A percentile compares a stretch with the other conserved stretches of the same genome.
These are phyloP conservation scores for Plasmodium gaboni DNA, from an alignment of 169 alveolate genomes.

Conservation along the genomic window DNA sequence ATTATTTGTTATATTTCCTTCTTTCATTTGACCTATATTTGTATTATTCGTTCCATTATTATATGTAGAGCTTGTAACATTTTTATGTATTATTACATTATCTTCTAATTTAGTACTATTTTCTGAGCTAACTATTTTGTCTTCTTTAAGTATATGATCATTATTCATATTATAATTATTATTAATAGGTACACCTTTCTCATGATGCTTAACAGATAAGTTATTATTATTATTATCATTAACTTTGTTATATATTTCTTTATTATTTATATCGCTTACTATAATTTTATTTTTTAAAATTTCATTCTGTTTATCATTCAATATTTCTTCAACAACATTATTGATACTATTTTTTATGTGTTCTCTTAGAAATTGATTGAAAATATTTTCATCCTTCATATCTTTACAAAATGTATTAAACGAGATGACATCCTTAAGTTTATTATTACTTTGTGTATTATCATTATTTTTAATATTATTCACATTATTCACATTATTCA, in stretches of 20 bases:
- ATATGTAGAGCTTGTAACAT: too few species aligned
- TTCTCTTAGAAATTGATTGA: conserved; percentile 24
- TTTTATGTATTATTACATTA: too few species aligned
- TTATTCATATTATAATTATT: too few species aligned
- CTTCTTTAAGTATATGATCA: too few species aligned
- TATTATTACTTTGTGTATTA: neutral
- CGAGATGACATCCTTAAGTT: neutral
- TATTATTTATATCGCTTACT: neutral
- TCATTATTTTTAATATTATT: neutral
- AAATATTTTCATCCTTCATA: neutral
- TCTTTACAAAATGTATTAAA: neutral
- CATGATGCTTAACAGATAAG: too few species aligned
- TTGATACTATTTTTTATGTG: conserved; percentile 39
- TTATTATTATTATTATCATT: too few species aligned
- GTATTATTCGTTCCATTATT: too few species aligned
- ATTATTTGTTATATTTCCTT: too few species aligned
- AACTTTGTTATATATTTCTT: neutral
- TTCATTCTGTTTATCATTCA: conserved; percentile 3
- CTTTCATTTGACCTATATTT: too few species aligned
- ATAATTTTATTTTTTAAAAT: neutral
- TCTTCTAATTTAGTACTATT: too few species aligned
- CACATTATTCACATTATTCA: neutral
- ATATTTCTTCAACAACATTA: conserved; percentile 40
- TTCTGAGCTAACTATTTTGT: too few species aligned
- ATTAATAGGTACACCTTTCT: too few species aligned